These are phyloP conservation scores for Lactifluus hygrophoroides DNA, from an alignment of 768 basidiomycete genomes.

Conservation along the genomic window DNA sequence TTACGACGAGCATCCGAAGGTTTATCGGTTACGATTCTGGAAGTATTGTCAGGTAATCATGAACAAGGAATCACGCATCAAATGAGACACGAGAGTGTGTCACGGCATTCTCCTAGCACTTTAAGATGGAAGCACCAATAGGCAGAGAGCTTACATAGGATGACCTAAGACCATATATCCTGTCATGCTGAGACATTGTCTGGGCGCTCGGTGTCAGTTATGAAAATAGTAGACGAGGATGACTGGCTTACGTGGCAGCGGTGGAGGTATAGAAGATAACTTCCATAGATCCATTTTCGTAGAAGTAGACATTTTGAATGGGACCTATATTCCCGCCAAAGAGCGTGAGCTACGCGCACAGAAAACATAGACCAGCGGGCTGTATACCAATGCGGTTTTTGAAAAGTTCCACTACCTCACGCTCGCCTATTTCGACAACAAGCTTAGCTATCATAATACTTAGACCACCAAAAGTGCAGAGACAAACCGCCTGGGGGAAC, in stretches of 20 bases:
- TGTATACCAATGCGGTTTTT: conserved; percentile 48
- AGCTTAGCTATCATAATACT: neutral
- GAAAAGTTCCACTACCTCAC: conserved; percentile 50
- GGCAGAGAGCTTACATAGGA: conserved; percentile 40
- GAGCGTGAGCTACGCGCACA: neutral
- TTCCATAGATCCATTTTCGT: conserved; percentile 34
- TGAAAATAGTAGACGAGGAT: conserved; percentile 6
- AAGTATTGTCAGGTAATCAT: neutral
- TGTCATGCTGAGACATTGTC: conserved; percentile 61
- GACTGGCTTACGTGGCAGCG: conserved; percentile 39
- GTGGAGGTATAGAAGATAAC: conserved; percentile 48
- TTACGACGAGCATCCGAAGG: conserved; percentile 55
- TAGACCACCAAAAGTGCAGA: neutral
- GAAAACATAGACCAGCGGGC: conserved; percentile 8
- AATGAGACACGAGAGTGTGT: neutral
- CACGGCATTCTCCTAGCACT: neutral
- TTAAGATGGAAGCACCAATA: neutral
- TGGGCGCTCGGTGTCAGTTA: conserved; percentile 22
- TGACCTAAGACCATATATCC: conserved; percentile 49
- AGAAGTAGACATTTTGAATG: conserved; percentile 6
- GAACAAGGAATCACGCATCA: neutral
- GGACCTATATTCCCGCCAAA: conserved; percentile 3
- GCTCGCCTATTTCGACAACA: conserved; percentile 27
- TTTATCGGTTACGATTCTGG: conserved; percentile 24
- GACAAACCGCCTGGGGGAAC: conserved; percentile 15